Evolutionary conservation across 2,329 filamentous ascomycete genomes (phyloP).

Genomic region (Metarhizium humberi): DNA sequence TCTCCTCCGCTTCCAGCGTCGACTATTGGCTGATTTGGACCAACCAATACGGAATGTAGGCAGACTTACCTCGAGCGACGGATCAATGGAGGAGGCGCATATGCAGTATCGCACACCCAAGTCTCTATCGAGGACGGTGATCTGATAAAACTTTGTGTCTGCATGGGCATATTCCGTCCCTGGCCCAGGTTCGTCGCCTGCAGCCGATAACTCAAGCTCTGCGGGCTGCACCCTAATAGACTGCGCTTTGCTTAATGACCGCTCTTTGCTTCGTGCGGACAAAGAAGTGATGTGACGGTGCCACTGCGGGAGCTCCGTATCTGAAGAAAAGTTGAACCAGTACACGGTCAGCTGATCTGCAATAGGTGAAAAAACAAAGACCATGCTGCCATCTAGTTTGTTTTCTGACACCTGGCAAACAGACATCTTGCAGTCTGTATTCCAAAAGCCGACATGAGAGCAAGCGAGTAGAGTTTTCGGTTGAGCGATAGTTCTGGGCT

Average conservation of each 20-base stretch:
- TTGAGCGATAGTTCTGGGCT: conserved; percentile 6
- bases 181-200: conserved; percentile 8
- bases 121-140: conserved; percentile 32
- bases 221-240: conserved; percentile 20
- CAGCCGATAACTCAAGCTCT: conserved; percentile 9
- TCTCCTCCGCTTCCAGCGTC: conserved; percentile 19
- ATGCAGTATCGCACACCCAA: conserved; percentile 33
- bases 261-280: conserved; percentile 8
- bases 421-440: conserved; percentile 19
- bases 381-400: conserved; percentile 15
- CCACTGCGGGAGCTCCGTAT: conserved; percentile 23
- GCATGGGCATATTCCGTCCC: conserved; percentile 22
- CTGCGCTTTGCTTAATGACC: conserved; percentile 10
- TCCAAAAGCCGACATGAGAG: conserved; percentile 18
- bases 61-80: conserved; percentile 15
- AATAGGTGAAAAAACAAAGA: conserved; percentile 24
- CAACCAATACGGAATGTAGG: conserved; percentile 18
- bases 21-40: conserved; percentile 15
- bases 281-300: conserved; percentile 25
- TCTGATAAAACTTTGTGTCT: conserved; percentile 35
- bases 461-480: conserved; percentile 19
- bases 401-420: conserved; percentile 15
- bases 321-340: conserved; percentile 21
- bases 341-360: conserved; percentile 23
- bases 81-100: conserved; percentile 17